phyloP scores from a whole-genome alignment of 1,139 yeast species.

The Hemisphaericaspora xylofermentans region DNA sequence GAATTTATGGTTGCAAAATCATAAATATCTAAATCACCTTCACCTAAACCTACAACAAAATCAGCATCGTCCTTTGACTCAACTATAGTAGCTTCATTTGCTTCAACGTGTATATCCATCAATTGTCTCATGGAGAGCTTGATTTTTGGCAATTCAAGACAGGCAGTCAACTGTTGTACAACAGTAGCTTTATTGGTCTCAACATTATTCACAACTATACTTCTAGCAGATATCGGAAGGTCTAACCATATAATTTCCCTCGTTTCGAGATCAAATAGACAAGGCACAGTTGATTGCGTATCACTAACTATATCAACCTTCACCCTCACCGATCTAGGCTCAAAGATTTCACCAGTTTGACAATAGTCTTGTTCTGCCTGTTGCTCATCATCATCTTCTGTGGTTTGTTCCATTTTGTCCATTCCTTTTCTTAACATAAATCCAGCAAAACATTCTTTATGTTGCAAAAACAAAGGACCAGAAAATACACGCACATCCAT shows the following conservation, averaged over 20 bases:
- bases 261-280: slow-evolving; percentile 11
- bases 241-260: slow-evolving; percentile 12
- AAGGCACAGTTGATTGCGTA: slow-evolving; percentile 1
- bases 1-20: slow-evolving; percentile 9
- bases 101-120: slow-evolving; percentile 2
- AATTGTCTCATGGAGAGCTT: slow-evolving; percentile 4
- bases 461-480: slow-evolving; percentile 9
- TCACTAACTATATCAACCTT: slow-evolving; percentile 11
- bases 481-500: slow-evolving; percentile 11
- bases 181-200: slow-evolving; percentile 1
- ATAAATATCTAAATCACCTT: slow-evolving; percentile 12
- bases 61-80: slow-evolving; percentile 9
- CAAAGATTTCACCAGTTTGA: slow-evolving; percentile 11
- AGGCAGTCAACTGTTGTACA: slow-evolving; percentile 7
- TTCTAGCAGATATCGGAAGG: background rate
- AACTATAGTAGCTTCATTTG: slow-evolving; percentile 9
- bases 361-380: background rate
- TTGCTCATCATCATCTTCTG: too few species aligned
- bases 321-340: slow-evolving; percentile 10
- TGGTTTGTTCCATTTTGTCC: background rate
- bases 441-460: slow-evolving; percentile 13
- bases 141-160: slow-evolving; percentile 3
- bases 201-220: slow-evolving; percentile 5
- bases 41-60: slow-evolving; percentile 12
- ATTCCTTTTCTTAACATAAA: slow-evolving; percentile 10